phyloP scores from a whole-genome alignment of 768 basidiomycete genomes.

The Lyophyllum semitale region DNA sequence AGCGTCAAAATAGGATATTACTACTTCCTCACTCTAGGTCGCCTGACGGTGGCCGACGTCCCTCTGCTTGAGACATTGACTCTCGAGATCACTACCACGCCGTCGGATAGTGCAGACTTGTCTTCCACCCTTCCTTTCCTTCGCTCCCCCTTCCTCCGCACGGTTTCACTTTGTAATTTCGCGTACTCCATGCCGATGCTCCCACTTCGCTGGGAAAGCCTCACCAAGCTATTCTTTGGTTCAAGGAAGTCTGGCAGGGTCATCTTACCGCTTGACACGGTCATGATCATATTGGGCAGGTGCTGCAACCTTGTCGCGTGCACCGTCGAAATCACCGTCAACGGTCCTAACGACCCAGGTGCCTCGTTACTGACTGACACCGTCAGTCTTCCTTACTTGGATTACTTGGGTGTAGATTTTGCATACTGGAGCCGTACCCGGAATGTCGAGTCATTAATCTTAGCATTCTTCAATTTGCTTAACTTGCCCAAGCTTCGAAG shows the following conservation, averaged over 20 bases:
- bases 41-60: not conserved
- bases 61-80: not conserved
- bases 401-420: not conserved
- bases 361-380: not conserved
- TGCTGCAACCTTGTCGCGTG: not conserved
- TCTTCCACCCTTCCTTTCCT: not conserved
- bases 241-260: not conserved
- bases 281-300: not conserved
- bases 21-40: no score
- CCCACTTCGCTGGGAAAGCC: not conserved
- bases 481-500: not conserved
- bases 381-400: not conserved
- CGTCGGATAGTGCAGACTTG: not conserved
- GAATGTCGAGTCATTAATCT: not conserved
- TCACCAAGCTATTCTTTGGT: not conserved
- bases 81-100: not conserved
- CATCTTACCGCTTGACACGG: not conserved
- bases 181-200: not conserved
- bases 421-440: not conserved
- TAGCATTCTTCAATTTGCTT: not conserved
- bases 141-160: not conserved
- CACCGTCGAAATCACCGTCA: no score
- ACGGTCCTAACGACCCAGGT: no score
- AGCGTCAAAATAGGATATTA: no score
- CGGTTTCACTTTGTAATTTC: not conserved